Evolutionary conservation across 129 eudicot genomes (phyloP), one percentile per base, ranked within the genome.

Genomic region (Lactuca sativa): DNA sequence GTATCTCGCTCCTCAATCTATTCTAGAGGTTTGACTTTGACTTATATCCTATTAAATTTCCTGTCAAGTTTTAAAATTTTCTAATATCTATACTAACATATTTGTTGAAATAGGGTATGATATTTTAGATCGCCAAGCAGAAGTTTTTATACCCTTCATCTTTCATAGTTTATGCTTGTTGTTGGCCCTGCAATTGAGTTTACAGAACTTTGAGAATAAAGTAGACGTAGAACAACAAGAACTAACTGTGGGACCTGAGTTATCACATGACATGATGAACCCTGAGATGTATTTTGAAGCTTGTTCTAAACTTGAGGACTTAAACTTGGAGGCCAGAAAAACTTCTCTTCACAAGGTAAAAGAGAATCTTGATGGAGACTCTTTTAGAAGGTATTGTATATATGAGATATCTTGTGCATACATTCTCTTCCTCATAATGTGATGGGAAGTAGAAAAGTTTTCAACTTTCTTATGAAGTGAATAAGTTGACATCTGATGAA

Each of bases 251-350:
- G 82, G 78, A 62, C 70, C 41, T 37, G 30, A 33, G 33, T 70
- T 70, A 64, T 78, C 67, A 70, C 74, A 74, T 12, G 56, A 74
- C 81, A 81, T 86, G 82, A 81, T 86, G 82, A 85, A 77, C 43
- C 58, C 21, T 62, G 86, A 60, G 70, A 59, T 74, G 77, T 90
- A 81, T 60, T 67, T 82, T 70, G 97, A 86, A 77, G 80, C 93
- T 69, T 91, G 90, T 77, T 86, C 84, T 63, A 88, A 91, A 82
- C 87, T 91, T 40, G 93, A 74, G 81, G 93, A 84, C 80, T 86
- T 91, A 61, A 86, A 88, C 67, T 84, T 91, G 90, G 95, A 88
- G 70, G 86, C 86, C 72, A 78, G 75, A 81, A 78, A 73, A 80
- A 80, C 76, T 17, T 80, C 90, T 36, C 52, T 62, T 55, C 85